Base-by-base conservation (phyloP, 805 yeast species). In the Metschnikowia shivogae region DNA sequence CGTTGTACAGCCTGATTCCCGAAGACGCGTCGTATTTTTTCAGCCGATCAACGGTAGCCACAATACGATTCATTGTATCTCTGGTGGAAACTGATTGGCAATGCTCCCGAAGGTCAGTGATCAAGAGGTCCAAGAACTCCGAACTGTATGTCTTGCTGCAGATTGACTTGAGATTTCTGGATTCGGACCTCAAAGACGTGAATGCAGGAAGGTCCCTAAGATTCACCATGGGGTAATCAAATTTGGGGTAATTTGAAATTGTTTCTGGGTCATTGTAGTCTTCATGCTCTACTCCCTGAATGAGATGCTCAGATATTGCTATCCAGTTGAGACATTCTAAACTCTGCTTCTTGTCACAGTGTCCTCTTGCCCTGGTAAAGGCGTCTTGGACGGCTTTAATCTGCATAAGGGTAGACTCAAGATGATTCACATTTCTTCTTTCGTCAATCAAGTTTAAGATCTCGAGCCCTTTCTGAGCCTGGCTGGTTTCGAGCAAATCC, bases 61-160 rank as follows among this genome's bases (percentile, higher is more conserved):
- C 39, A 37, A 82, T 67, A 52, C 90, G 72, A 30, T 65, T 60
- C 48, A 87, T 58, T 0, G 87, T 76, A 10, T 76, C 80, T 6
- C 60, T 54, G 2, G 57, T 56, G 2, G 82, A 67, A 0, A 80
- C 76, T 1, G 71, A 62, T 29, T 74, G 74, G 53, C 80, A 78
- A 53, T 83, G 87, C 2, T 53, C 40, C 47, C 84, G 73, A 39
- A 90, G 61, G 62, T 90, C 96, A 0, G 70, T 68, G 9, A 85
- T 52, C 38, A 90, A 64, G 28, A 73, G 55, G 20, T 76, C 75
- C 6, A 76, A 69, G 56, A 90, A 81, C 36, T 78, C 66, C 20
- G 74, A 68, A 6, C 82, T 77, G 53, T 81, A 85, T n/a, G 82
- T 78, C 32, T 75, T 77, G 12, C 93, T 90, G 41, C 88, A 82